Conservation (phyloP, 2,329 filamentous ascomycete genomes). For the Fusarium tuaranense region DNA sequence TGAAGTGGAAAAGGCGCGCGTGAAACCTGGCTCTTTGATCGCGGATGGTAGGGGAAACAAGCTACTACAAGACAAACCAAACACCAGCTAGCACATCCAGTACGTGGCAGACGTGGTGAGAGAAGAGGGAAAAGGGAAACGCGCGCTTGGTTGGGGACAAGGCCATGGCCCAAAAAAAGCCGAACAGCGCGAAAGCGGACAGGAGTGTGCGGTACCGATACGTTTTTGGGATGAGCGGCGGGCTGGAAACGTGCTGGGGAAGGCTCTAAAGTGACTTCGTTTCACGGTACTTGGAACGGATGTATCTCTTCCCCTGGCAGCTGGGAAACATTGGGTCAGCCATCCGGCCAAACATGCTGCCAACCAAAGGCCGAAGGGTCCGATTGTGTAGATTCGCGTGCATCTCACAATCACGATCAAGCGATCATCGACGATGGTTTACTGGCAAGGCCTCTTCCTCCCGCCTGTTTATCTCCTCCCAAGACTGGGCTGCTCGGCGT, state of each 20-base stretch:
- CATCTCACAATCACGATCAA: conserved; percentile 31
- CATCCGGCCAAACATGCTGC: conserved; percentile 16
- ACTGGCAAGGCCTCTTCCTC: conserved; percentile 13
- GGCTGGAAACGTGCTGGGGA: conserved; percentile 40
- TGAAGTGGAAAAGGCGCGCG: neutral
- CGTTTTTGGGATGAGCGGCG: conserved; percentile 42
- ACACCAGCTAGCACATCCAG: conserved; percentile 3
- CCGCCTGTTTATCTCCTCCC: conserved; percentile 4
- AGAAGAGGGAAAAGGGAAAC: conserved; percentile 33
- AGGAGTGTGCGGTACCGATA: conserved; percentile 42
- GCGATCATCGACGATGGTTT: conserved; percentile 20
- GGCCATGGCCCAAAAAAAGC: conserved; percentile 37
- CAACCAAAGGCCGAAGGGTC: conserved; percentile 11
- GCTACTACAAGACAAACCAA: conserved; percentile 8
- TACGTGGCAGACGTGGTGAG: conserved; percentile 20
- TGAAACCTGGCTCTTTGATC: neutral
- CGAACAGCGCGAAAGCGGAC: conserved; percentile 41
- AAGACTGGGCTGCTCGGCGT: conserved; percentile 10
- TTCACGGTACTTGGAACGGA: conserved; percentile 35
- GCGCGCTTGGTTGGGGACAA: conserved; percentile 38
- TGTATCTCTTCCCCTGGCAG: conserved; percentile 21
- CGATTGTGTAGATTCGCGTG: conserved; percentile 18
- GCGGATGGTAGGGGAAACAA: conserved; percentile 11
- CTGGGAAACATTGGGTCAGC: conserved; percentile 29
- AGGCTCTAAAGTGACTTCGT: conserved; percentile 36